These are phyloP conservation scores for Closterium sp. DNA, from an alignment of 139 green algal genomes.

Conservation along the genomic window DNA sequence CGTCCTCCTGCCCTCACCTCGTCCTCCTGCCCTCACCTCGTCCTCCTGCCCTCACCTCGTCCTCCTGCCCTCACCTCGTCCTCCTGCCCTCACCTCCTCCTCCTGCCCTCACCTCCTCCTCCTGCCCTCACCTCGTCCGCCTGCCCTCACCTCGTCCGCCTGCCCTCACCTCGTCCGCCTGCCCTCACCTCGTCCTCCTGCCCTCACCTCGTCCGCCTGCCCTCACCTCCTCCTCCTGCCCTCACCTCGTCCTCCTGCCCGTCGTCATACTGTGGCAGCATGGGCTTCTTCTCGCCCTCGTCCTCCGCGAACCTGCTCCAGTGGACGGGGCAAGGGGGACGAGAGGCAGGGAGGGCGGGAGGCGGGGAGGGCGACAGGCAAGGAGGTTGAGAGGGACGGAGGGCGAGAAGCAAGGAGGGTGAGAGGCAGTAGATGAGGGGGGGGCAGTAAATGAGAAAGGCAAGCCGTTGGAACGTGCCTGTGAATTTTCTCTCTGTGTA, in stretches of 20 bases:
- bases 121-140: too few relatives aligned
- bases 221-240: conserved; percentile 22
- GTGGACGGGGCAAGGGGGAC: not conserved
- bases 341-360: not conserved
- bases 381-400: not conserved
- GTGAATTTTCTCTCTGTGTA: too few relatives aligned
- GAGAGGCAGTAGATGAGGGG: too few relatives aligned
- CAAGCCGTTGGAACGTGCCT: too few relatives aligned
- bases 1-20: conserved; percentile 73
- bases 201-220: not conserved
- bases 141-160: too few relatives aligned
- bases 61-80: conserved; percentile 69
- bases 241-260: conserved; percentile 66
- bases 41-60: conserved; percentile 31
- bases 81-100: not conserved
- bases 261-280: conserved; percentile 88
- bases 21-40: too few relatives aligned
- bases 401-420: not conserved
- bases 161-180: not conserved
- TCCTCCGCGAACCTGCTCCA: not conserved
- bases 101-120: too few relatives aligned
- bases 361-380: too few relatives aligned
- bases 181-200: not conserved
- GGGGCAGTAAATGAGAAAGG: too few relatives aligned
- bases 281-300: conserved; percentile 6